Evolutionary conservation across 83 land plant genomes (phyloP), one percentile per base, ranked within the genome.

Genomic region (Picea mariana): DNA sequence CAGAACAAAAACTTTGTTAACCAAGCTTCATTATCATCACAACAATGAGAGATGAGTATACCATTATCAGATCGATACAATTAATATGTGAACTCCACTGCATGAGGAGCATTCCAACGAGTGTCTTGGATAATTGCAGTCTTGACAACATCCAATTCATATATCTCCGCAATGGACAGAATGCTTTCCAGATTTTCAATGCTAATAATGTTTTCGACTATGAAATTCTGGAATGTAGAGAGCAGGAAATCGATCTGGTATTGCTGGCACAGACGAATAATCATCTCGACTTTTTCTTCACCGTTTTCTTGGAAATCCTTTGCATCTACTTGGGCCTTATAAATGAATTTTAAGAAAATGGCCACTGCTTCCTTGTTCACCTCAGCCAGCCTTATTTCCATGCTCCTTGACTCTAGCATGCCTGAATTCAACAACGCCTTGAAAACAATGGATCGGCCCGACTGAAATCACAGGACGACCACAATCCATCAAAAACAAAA

Each of bases 171-270:
- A 21, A 72, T 72, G 38, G 49, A 9, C 23, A 72, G 24, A 11
- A 72, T 44, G 24, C 75, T 69, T 16, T 72, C 76, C 55, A 44
- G 11, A 72, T 72, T 72, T 9, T 72, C 24, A 72, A 72, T 3
- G 21, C 9, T 72, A 9, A 72, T 72, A 20, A 44, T n/a, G n/a
- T 72, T 72, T 42, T 72, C 23, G 20, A 72, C 55, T 8, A 72
- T 44, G 76, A 72, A 72, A 72, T 20, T 72, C n/a, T 72, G 76
- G 55, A 72, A 72, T 42, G 52, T 40, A 42, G 49, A 72, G 76
- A 72, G 76, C 55, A 72, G 12, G 26, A 72, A 72, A 72, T 72
- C 55, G 9, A 72, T 44, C 55, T 44, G 52, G 55, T 72, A 72
- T 42, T 72, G 76, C 55, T 72, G 76, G 55, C 76, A 40, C 24